Base-by-base conservation (phyloP, 2,329 filamentous ascomycete species). In the Diaporthe amygdali region DNA sequence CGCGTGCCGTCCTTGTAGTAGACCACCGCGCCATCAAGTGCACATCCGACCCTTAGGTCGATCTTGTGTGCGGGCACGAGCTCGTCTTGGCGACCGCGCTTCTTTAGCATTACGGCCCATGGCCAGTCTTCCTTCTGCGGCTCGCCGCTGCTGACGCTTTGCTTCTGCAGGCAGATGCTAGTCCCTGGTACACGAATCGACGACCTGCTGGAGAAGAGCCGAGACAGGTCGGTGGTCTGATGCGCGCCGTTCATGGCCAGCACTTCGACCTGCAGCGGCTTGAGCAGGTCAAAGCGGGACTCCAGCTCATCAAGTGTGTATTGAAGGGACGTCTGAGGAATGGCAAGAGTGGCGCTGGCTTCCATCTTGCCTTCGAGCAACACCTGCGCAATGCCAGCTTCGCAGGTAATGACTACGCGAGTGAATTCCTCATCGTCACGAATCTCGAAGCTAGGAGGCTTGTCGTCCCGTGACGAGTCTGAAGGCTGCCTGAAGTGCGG, bases 401-500 rank as follows among this genome's bases (percentile, higher is more conserved):
- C 68, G 59, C 67, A 76, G 46, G 66, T 76, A 54, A 79, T 71
- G 34, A 75, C 74, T 37, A 81, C 52, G 1, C 51, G 67, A 8
- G 76, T 68, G 15, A 63, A 63, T 9, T 63, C 59, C 59, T 63
- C 59, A 12, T 63, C 59, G 7, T 63, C 59, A 1, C 27, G 44
- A 3, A 63, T 44, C 59, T 63, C 59, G 10, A 63, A 63, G 41
- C 20, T 63, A n/a, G 59, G 41, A 37, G 41, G 1, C 12, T 47
- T 47, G n/a, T 76, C 71, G 1, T 76, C 78, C 30, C 79, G 77
- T 12, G 83, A 77, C 4, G 80, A 76, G 74, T 94, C 92, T 25
- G 86, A 86, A 0, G 92, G 91, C 56, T 92, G 83, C 70, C 86
- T 85, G 82, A 94, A 94, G 78, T 91, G 92, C 25, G 90, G 88